Evolutionary conservation across 352 stramenopile species (phyloP).

Genomic region (Globisporangium uncinulatum): DNA sequence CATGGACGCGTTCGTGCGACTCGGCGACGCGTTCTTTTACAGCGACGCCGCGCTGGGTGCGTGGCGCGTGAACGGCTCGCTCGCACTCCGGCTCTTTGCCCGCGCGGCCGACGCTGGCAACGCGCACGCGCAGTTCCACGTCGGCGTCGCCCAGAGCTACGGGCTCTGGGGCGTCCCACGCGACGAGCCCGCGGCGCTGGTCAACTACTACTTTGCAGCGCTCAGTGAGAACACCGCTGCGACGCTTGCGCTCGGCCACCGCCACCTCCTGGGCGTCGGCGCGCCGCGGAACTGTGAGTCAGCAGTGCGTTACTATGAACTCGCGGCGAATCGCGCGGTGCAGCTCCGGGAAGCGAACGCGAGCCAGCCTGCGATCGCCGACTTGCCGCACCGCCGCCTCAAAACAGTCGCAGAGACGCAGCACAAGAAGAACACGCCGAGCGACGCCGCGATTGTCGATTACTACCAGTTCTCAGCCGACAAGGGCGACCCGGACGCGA

Average conservation of each 20-base stretch:
- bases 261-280: conserved; percentile 66
- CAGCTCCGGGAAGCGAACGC: conserved; percentile 50
- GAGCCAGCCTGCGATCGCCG: conserved; percentile 59
- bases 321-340: conserved; percentile 76
- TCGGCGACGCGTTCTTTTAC: conserved; percentile 78
- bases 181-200: conserved; percentile 60
- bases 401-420: conserved; percentile 69
- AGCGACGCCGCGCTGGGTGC: conserved; percentile 57
- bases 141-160: conserved; percentile 81
- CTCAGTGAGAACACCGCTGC: conserved; percentile 58
- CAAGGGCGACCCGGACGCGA: conserved; percentile 80
- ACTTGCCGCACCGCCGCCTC: conserved; percentile 63
- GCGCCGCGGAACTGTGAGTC: conserved; percentile 80
- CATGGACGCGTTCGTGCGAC: conserved; percentile 52
- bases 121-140: conserved; percentile 72
- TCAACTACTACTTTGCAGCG: conserved; percentile 84
- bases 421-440: conserved; percentile 77
- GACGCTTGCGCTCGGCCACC: conserved; percentile 72
- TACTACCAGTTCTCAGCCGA: conserved; percentile 89
- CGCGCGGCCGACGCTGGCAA: conserved; percentile 54
- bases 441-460: conserved; percentile 76
- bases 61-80: conserved; percentile 51
- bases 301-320: conserved; percentile 86
- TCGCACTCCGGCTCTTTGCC: conserved; percentile 61
- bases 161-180: conserved; percentile 67